Conservation (phyloP, 495 filamentous ascomycete species). For the Aspergillus sparsus region DNA sequence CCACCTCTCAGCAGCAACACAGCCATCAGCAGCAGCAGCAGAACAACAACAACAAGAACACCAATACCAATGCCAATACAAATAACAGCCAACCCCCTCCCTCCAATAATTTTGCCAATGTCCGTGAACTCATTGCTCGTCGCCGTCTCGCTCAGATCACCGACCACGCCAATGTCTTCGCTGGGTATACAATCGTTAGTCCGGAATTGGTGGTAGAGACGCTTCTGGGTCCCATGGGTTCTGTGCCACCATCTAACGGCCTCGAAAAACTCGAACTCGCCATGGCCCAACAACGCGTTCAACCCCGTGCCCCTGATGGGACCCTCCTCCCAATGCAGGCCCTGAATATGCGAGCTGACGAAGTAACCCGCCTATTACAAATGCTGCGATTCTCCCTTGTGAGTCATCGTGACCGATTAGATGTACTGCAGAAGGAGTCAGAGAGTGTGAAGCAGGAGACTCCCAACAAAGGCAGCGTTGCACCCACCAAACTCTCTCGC, state of each 20-base stretch:
- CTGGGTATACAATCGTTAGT: conserved; percentile 50
- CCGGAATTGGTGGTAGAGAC: conserved; percentile 52
- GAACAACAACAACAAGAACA: conserved; percentile 14
- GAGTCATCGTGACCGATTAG: conserved; percentile 48
- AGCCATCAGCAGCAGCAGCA: conserved; percentile 29
- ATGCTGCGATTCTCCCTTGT: conserved; percentile 53
- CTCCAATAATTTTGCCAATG: conserved; percentile 51
- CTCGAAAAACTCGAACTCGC: conserved; percentile 51
- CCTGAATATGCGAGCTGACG: conserved; percentile 51
- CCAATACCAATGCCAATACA: conserved; percentile 5
- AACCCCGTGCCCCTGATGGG: conserved; percentile 46
- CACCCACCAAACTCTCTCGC: conserved; percentile 41
- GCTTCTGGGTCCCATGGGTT: conserved; percentile 50
- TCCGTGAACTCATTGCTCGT: conserved; percentile 51
- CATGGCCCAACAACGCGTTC: conserved; percentile 52
- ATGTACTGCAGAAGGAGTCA: conserved; percentile 49
- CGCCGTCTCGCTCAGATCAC: conserved; percentile 52
- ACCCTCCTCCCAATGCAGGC: conserved; percentile 46
- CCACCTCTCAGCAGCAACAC: conserved; percentile 21
- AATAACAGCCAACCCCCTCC: conserved; percentile 36
- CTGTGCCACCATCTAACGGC: conserved; percentile 45
- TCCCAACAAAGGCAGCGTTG: conserved; percentile 35
- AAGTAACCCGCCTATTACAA: conserved; percentile 47
- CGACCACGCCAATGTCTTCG: conserved; percentile 53
- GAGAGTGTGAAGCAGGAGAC: conserved; percentile 41